These are phyloP conservation scores for Calonectria hongkongensis DNA, from an alignment of 2,329 filamentous ascomycete species.

Conservation along the genomic window DNA sequence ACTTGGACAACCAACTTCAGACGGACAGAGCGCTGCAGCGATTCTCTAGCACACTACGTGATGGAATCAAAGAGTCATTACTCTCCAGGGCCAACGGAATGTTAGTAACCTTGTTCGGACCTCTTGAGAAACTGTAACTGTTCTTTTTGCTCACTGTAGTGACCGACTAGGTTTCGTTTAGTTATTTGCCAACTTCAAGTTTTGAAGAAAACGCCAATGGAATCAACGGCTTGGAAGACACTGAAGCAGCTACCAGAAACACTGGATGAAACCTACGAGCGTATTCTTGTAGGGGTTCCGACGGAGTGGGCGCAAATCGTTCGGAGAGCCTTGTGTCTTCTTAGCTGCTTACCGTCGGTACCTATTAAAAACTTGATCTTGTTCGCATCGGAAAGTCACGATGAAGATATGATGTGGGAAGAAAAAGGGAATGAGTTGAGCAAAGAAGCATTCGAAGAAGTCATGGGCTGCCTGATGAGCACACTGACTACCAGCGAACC, in stretches of 20 bases:
- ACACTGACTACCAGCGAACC: background rate
- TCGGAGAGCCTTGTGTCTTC: slow-evolving; percentile 3
- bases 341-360: background rate
- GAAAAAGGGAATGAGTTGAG: background rate
- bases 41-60: background rate
- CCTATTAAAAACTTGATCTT: background rate
- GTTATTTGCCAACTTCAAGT: background rate
- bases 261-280: background rate
- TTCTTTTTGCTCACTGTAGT: background rate
- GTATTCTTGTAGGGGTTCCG: background rate
- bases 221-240: background rate
- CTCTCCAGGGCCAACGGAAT: background rate
- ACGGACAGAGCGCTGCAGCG: background rate
- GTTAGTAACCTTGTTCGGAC: background rate
- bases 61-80: background rate
- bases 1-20: background rate
- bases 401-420: background rate
- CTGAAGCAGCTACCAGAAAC: background rate
- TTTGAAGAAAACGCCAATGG: background rate
- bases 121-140: background rate
- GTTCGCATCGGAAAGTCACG: background rate
- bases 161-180: background rate
- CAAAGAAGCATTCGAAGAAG: background rate
- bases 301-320: background rate
- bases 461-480: background rate